These are phyloP conservation scores for Diaporthe amygdali DNA, from an alignment of 2,329 filamentous ascomycete genomes.

Conservation along the genomic window DNA sequence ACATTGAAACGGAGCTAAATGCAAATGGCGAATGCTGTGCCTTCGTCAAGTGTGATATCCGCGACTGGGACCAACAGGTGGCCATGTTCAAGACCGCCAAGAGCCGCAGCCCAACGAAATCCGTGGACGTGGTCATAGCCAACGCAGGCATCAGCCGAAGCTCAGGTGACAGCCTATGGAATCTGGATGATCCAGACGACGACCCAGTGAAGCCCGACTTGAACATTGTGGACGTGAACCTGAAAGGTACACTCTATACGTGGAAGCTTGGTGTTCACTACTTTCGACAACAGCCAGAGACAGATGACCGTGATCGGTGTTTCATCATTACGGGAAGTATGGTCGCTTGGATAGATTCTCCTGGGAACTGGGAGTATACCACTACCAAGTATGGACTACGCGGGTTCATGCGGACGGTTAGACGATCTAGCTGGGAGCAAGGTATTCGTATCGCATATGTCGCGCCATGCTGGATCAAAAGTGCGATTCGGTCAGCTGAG, in stretches of 20 bases:
- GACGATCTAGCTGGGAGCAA: conserved; percentile 44
- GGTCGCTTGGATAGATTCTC: conserved; percentile 46
- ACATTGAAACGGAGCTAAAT: conserved; percentile 40
- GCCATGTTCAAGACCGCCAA: conserved; percentile 46
- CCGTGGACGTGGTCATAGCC: conserved; percentile 51
- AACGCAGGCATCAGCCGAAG: conserved; percentile 50
- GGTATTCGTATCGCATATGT: conserved; percentile 52
- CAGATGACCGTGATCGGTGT: conserved; percentile 46
- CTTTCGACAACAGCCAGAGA: conserved; percentile 46
- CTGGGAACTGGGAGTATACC: conserved; percentile 46
- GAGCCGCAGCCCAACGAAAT: conserved; percentile 39
- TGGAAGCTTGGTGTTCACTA: conserved; percentile 52
- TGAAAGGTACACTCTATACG: conserved; percentile 49
- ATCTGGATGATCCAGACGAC: conserved; percentile 27
- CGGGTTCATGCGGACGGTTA: conserved; percentile 47
- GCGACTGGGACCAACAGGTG: conserved; percentile 48
- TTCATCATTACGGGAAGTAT: conserved; percentile 55
- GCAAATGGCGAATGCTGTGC: conserved; percentile 27
- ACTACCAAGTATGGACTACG: conserved; percentile 49
- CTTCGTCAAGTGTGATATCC: conserved; percentile 48
- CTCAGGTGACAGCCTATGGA: conserved; percentile 43
- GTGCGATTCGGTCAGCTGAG: conserved; percentile 42
- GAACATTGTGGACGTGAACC: conserved; percentile 46
- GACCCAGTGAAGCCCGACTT: conserved; percentile 44
- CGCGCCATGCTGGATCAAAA: conserved; percentile 47